Conservation (phyloP, 371 early-diverging fungal species). For the Mucor mucedo region DNA sequence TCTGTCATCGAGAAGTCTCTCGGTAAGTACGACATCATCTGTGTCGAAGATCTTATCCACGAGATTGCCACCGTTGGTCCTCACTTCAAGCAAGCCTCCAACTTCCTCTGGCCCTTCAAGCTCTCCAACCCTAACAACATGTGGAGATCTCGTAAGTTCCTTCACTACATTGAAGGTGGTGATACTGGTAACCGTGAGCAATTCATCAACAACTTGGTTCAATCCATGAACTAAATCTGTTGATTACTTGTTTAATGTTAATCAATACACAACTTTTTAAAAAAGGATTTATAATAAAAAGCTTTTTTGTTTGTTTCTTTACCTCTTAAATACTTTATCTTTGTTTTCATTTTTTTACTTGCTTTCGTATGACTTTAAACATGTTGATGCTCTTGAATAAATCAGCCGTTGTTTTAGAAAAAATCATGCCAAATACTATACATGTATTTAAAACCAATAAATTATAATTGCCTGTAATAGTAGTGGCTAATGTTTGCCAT, state of each 20-base stretch:
- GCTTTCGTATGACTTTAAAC: too few species aligned
- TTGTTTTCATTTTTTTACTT: not conserved
- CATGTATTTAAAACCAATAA: too few species aligned
- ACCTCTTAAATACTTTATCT: not conserved
- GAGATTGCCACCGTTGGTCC: conserved; percentile 99
- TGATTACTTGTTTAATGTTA: not conserved
- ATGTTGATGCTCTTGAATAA: too few species aligned
- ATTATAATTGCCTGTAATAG: too few species aligned
- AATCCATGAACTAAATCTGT: conserved; percentile 92
- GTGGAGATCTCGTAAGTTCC: conserved; percentile 94
- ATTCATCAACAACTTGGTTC: conserved; percentile 95
- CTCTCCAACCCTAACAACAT: conserved; percentile 98
- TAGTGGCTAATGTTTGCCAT: too few species aligned
- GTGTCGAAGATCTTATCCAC: conserved; percentile 99
- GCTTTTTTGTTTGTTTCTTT: not conserved
- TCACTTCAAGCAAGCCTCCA: conserved; percentile 87
- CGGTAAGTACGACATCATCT: conserved; percentile 96
- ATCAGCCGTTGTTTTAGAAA: too few species aligned
- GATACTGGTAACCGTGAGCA: conserved; percentile 97
- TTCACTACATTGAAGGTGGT: conserved; percentile 98
- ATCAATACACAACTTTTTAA: not conserved
- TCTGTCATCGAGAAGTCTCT: conserved; percentile 93
- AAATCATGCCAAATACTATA: too few species aligned
- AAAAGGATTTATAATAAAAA: conserved; percentile 4
- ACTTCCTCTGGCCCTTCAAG: conserved; percentile 99